phyloP scores from a whole-genome alignment of 139 green algal genomes.

The Astrephomene gubernaculifera region DNA sequence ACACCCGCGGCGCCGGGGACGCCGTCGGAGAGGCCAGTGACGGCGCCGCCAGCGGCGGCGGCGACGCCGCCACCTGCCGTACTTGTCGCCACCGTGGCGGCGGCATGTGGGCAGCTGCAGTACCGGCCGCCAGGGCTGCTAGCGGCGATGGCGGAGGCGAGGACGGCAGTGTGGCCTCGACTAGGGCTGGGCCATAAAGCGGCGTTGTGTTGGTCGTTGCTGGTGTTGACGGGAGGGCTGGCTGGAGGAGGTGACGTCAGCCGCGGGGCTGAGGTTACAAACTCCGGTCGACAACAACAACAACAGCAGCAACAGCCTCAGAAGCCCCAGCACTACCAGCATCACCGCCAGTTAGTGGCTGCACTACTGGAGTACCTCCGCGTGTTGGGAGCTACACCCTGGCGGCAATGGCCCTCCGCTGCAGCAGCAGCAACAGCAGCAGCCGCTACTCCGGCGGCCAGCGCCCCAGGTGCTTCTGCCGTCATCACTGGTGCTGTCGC shows the following conservation, averaged over 20 bases:
- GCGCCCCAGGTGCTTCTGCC: not conserved
- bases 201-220: conserved; percentile 2
- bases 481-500: not conserved
- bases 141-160: not conserved
- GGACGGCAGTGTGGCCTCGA: not conserved
- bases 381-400: not conserved
- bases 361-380: not conserved
- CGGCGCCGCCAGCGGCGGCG: not conserved
- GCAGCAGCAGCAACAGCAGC: not conserved
- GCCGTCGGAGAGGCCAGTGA: not conserved
- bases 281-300: not conserved
- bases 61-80: not conserved
- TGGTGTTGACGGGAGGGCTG: conserved; percentile 3
- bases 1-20: not conserved
- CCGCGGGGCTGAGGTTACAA: not conserved
- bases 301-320: not conserved
- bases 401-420: not conserved
- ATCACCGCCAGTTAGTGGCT: not conserved
- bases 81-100: not conserved
- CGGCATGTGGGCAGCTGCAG: conserved; percentile 23
- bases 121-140: conserved; percentile 28
- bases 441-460: not conserved
- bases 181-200: conserved; percentile 6
- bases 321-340: not conserved
- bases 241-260: not conserved